phyloP scores from a whole-genome alignment of 2,329 filamentous ascomycete species.

The Raffaelea ambrosiae region DNA sequence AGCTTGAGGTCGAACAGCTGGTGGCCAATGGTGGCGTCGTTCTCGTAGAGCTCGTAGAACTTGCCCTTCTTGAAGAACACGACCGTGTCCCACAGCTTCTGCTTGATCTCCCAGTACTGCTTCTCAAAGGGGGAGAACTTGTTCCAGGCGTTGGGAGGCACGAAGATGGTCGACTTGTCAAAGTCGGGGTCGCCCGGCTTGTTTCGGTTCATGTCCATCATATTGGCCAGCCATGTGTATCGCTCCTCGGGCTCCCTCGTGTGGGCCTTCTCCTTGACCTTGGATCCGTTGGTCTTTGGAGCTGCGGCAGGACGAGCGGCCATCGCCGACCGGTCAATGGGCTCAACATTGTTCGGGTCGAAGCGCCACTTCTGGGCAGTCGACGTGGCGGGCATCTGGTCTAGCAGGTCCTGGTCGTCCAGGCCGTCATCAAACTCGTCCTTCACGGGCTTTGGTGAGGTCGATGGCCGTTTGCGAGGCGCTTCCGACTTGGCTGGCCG shows the following conservation, averaged over 20 bases:
- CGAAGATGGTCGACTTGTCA: conserved; percentile 82
- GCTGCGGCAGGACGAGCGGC: conserved; percentile 12
- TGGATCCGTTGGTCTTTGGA: conserved; percentile 21
- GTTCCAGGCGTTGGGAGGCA: conserved; percentile 70
- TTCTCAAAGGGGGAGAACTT: conserved; percentile 93
- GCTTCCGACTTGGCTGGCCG: conserved; percentile 43
- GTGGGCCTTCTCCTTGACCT: conserved; percentile 60
- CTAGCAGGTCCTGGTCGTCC: conserved; percentile 42
- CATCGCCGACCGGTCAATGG: conserved; percentile 18
- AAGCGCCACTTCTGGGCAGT: conserved; percentile 78
- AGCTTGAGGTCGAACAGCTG: conserved; percentile 96
- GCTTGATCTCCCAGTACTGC: conserved; percentile 99
- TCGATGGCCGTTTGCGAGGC: conserved; percentile 55
- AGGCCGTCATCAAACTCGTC: conserved; percentile 29
- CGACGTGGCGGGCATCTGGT: conserved; percentile 52
- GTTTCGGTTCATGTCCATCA: conserved; percentile 77
- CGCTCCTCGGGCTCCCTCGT: conserved; percentile 75
- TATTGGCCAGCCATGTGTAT: conserved; percentile 83
- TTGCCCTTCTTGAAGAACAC: conserved; percentile 99
- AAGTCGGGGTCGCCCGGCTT: conserved; percentile 75
- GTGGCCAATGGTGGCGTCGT: conserved; percentile 92
- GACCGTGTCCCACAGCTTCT: conserved; percentile 93
- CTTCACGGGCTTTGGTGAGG: conserved; percentile 31
- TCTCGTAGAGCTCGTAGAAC: conserved; percentile 97
- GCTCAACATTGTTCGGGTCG: conserved; percentile 38